Evolutionary conservation across 1,284 basidiomycete genomes (phyloP).

Genomic region (Cutaneotrichosporon cutaneum): DNA sequence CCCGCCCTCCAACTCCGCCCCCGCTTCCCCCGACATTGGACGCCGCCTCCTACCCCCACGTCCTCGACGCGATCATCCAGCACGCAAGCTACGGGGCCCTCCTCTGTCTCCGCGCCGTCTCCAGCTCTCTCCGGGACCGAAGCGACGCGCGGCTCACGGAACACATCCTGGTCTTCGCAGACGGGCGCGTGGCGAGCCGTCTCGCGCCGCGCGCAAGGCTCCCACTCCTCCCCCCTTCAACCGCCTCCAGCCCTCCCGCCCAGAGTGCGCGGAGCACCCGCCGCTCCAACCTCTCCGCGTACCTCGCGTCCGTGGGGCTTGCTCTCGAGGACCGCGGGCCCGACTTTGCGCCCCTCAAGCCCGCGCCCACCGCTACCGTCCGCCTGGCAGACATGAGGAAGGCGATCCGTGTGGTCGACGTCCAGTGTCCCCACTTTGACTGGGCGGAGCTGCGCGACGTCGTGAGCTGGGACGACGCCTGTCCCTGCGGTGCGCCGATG

Average conservation of each 20-base stretch:
- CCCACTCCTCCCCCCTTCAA: background rate
- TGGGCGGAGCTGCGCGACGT: constrained; percentile 3
- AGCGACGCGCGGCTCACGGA: constrained; percentile 1
- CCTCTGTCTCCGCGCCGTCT: constrained; percentile 7
- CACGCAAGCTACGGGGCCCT: constrained; percentile 1
- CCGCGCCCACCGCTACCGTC: background rate
- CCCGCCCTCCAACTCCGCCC: background rate
- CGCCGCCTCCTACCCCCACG: constrained; percentile 5
- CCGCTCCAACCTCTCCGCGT: no score
- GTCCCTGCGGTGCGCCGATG: constrained; percentile 3
- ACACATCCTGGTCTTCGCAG: constrained; percentile 3
- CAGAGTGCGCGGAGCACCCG: no score
- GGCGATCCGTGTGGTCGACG: background rate
- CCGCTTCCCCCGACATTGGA: constrained; percentile 3
- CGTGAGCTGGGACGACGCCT: background rate
- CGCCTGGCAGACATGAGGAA: background rate
- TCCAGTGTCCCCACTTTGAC: background rate
- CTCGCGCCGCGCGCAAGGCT: background rate
- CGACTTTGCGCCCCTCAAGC: no score
- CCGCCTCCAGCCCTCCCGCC: background rate
- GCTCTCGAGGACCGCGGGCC: no score
- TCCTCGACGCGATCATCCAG: constrained; percentile 10
- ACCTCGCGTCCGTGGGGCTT: no score
- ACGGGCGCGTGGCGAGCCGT: background rate
- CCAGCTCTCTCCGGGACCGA: background rate